Evolutionary conservation across 2,329 filamentous ascomycete species (phyloP).

Genomic region (Ilyonectria sp.): DNA sequence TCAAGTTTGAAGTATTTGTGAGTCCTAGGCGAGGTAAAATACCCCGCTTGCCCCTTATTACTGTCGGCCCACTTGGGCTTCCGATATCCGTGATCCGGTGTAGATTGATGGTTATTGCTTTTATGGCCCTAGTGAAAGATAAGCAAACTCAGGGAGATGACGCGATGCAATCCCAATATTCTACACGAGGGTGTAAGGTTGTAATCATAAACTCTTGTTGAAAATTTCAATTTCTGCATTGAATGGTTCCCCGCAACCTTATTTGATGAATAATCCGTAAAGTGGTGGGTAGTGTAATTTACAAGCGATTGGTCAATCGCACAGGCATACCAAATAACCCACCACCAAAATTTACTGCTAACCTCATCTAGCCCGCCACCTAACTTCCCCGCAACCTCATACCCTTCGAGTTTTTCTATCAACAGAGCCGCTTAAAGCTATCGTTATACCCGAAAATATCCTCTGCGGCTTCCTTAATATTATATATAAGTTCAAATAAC

Average conservation of each 20-base stretch:
- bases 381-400: too few relatives aligned
- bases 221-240: not conserved
- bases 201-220: not conserved
- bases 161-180: constrained; percentile 2
- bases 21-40: constrained; percentile 5
- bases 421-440: too few relatives aligned
- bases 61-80: constrained; percentile 1
- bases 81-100: not conserved
- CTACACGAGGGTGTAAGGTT: constrained; percentile 6
- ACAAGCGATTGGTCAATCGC: too few relatives aligned
- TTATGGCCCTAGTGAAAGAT: constrained; percentile 1
- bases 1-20: not conserved
- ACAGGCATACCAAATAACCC: too few relatives aligned
- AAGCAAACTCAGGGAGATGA: constrained; percentile 2
- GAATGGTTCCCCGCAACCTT: not conserved
- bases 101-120: constrained; percentile 4
- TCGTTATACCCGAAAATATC: too few relatives aligned
- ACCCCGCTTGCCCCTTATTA: constrained; percentile 4
- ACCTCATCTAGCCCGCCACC: too few relatives aligned
- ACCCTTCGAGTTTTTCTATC: too few relatives aligned
- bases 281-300: not conserved
- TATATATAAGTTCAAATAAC: too few relatives aligned
- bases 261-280: not conserved
- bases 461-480: too few relatives aligned
- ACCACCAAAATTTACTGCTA: too few relatives aligned